Evolutionary conservation across 2,329 filamentous ascomycete species (phyloP), one percentile per base, ranked within the genome.

Genomic region (Epichloe baconii): DNA sequence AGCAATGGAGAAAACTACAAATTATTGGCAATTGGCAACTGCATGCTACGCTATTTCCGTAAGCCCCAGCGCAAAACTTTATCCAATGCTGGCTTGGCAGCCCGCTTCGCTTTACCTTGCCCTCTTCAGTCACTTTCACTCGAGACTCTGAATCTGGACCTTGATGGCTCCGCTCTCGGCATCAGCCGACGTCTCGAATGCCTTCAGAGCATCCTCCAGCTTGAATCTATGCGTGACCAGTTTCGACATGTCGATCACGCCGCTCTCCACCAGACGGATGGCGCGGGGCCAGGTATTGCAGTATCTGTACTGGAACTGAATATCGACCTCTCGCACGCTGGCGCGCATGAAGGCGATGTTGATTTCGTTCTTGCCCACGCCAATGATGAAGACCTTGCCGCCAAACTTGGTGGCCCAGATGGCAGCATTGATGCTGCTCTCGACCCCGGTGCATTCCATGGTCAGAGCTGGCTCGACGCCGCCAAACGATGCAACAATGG

Each of bases 231-330:
- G 91, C 41, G 91, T 96, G 47, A 96, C 88, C 54, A 97, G 71
- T 69, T 80, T 85, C 61, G 78, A 78, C 64, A 96, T 71, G 64
- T 94, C 82, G 60, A 97, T 79, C 4, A 96, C 79, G 2, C 88
- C 88, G 64, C 83, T 88, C 73, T 88, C 80, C 38, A 97, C 78
- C 57, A 97, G 73, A 46, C 90, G 80, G 59, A 97, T 96, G 43
- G 93, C 91, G 55, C 88, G 80, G 36, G 91, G 93, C 91, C 91
- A 97, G 21, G 88, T 95, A 73, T 97, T 96, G 72, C 79, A 80
- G 74, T 97, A 97, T 55, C 93, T 81, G 74, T 97, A 97, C 73
- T 97, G 91, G 69, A 96, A 93, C 71, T 95, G 88, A 54, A 97
- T 75, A 69, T 97, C 91, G 59, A 97, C 86, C 72, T 97, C 93